Base-by-base conservation (phyloP, 495 filamentous ascomycete species). In the Penicillium chermesinum region DNA sequence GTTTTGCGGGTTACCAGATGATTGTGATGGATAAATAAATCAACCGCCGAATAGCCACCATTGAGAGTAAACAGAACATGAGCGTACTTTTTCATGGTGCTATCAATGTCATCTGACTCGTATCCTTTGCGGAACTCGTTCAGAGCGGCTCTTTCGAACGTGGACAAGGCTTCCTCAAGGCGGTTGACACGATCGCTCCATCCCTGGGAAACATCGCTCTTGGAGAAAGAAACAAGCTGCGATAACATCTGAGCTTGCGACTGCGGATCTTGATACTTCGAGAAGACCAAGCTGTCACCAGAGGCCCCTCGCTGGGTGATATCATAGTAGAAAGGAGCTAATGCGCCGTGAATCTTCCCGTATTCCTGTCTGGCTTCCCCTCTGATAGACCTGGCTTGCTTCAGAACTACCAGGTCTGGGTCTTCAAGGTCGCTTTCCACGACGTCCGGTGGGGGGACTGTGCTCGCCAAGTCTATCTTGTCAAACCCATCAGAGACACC, bases 71-170 rank as follows among this genome's bases (percentile, higher is more conserved):
- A 82, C 16, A 98, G 71, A 17, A 97, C 87, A 50, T 90, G 81
- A 8, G 90, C 89, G 67, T 95, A 97, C 64, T 86, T 80, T 46
- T 78, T 80, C 90, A 96, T 95, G 32, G 81, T 76, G 9, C 87
- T 89, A 55, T 95, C 85, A 43, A 94, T 81, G 66, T 99, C 91
- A 61, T 84, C 85, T n/a, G 81, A 81, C 62, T 94, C 88, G 51
- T 90, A 89, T 3, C 87, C 94, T 52, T 86, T 86, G 62, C 95
- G 87, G 58, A 97, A 97, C 65, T 97, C 91, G 42, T 85, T 78
- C 42, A 95, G 67, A 7, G 91, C 91, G 2, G 90, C 88, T 46
- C 84, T 90, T 66, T 97, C 91, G 56, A 99, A 97, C 54, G 91
- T 85, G 19, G 77, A 77, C 36, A 85, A 75, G 72, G 93, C 88